Evolutionary conservation across 805 yeast genomes (phyloP).

Genomic region (Cyberlindnera mrakii): DNA sequence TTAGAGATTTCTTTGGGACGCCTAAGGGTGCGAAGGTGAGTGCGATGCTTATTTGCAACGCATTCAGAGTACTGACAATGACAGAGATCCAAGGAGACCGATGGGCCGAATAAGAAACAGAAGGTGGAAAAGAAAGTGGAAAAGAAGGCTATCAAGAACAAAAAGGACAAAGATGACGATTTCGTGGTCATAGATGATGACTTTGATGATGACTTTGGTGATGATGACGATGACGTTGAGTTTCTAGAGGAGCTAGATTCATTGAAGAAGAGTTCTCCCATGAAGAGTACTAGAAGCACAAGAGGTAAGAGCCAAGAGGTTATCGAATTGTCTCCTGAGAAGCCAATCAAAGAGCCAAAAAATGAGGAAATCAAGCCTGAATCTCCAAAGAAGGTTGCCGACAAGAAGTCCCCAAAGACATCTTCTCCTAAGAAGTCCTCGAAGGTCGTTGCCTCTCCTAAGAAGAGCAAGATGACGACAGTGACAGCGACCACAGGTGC

Average conservation of each 20-base stretch:
- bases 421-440: conserved; percentile 3
- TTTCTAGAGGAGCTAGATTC: conserved; percentile 6
- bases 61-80: too few relatives aligned
- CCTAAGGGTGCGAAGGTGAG: not conserved
- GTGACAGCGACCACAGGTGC: conserved; percentile 18
- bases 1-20: conserved; percentile 33
- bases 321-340: not conserved
- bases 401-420: not conserved
- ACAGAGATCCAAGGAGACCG: too few relatives aligned
- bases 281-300: conserved; percentile 1
- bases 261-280: conserved; percentile 2
- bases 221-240: conserved; percentile 16
- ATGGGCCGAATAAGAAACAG: too few relatives aligned
- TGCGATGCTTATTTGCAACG: not conserved
- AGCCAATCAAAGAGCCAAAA: too few relatives aligned
- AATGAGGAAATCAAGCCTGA: not conserved
- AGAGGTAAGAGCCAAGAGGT: not conserved
- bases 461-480: not conserved
- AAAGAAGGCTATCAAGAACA: too few relatives aligned
- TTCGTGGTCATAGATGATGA: conserved; percentile 17
- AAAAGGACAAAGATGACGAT: conserved; percentile 1
- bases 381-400: conserved; percentile 1
- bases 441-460: conserved; percentile 1
- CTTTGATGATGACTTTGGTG: conserved; percentile 8
- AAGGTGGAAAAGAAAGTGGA: too few relatives aligned